Base-by-base conservation (phyloP, 768 basidiomycete genomes). In the Strobilomyces echinocephalus region DNA sequence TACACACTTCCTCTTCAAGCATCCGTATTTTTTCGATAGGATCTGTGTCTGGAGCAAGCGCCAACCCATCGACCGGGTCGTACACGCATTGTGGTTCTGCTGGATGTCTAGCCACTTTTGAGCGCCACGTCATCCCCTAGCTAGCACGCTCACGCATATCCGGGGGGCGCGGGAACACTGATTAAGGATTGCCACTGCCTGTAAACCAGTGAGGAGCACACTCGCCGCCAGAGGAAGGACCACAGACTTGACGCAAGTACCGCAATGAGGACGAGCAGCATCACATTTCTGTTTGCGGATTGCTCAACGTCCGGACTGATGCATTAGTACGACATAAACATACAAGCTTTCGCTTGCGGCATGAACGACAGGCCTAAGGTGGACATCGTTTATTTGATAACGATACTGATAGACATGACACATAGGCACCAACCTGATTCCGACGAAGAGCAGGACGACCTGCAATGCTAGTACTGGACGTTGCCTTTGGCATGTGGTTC, bases 311-410 rank as follows among this genome's bases (percentile, higher is more conserved):
- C 53, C 24, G 42, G 51, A 28, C 31, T 39, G 28, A 39, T 5
- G 26, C 7, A 54, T n/a, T 18, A 20, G 51, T 24, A 34, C 26
- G 43, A 54, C 9, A 5, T 8, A 30, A 42, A 73, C 85, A 54
- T 71, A 91, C 90, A 61, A 92, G 79, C 70, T 92, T 92, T 69
- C 88, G 76, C 69, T 84, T 90, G 58, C 90, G 84, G 72, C 90
- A 92, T 43, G 88, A 82, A 28, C 84, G 80, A 71, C 88, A 91
- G 45, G 88, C 88, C 87, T 89, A 56, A 39, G 39, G 24, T 16
- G 15, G 28, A 41, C 14, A 20, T 46, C 44, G 48, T 43, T 21
- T 47, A n/a, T 48, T 42, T 36, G 34, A 49, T 55, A 50, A 54
- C 52, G 48, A 61, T 49, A 44, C 28, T 35, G n/a, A 60, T 45